Conservation (phyloP, 108 stramenopile genomes). For the Parietichytrium sp. region DNA sequence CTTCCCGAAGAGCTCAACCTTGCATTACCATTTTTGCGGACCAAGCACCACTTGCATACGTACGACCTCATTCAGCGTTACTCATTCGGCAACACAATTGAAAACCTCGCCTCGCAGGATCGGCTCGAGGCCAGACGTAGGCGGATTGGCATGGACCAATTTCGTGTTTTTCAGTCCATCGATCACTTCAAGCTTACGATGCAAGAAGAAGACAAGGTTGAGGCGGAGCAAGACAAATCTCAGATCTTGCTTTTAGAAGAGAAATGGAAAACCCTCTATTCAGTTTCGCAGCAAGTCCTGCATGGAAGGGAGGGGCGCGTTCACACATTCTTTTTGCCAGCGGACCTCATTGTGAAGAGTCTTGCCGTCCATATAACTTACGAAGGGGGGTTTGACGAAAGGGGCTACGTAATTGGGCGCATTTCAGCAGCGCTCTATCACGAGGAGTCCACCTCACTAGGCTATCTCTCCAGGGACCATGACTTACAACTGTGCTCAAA, state of each 20-base stretch:
- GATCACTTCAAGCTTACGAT: constrained; percentile 3
- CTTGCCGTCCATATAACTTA: constrained; percentile 47
- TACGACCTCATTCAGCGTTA: constrained; percentile 12
- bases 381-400: constrained; percentile 46
- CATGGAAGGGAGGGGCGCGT: not conserved
- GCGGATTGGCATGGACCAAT: not conserved
- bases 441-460: constrained; percentile 39
- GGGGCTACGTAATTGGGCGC: constrained; percentile 50
- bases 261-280: not conserved
- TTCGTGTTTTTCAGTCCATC: not conserved
- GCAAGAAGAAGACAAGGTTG: constrained; percentile 6
- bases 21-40: not conserved
- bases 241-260: not conserved
- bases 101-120: not conserved
- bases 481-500: constrained; percentile 38
- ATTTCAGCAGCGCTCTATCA: constrained; percentile 48
- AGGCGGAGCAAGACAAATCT: constrained; percentile 20
- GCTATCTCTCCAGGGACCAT: constrained; percentile 37
- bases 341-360: constrained; percentile 7
- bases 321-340: not conserved
- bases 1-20: constrained; percentile 19
- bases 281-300: not conserved
- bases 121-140: not conserved
- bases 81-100: constrained; percentile 9
- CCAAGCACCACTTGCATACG: not conserved